Conservation (phyloP, 345 rosid genomes). For the Atalantia buxifolia region DNA sequence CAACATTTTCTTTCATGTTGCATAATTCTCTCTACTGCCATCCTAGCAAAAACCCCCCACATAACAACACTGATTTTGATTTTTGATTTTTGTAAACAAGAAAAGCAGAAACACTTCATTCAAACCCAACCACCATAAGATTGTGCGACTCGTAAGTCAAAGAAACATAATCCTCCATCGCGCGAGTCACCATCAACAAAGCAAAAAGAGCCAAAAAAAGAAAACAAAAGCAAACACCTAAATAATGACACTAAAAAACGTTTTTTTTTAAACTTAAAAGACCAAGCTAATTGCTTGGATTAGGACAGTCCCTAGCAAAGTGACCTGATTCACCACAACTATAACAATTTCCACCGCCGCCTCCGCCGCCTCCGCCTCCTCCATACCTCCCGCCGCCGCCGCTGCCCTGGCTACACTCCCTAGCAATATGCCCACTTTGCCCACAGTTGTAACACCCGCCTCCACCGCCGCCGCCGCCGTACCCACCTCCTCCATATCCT, state of each 20-base stretch:
- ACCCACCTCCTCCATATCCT: conserved; percentile 12
- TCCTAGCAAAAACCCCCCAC: conserved; percentile 17
- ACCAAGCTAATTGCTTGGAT: conserved; percentile 41
- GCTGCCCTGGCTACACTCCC: conserved; percentile 47
- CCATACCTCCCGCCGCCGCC: conserved; percentile 30
- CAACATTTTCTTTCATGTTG: neutral
- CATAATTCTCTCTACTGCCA: conserved; percentile 21
- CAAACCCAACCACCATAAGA: neutral
- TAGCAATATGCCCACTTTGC: conserved; percentile 47
- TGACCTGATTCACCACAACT: conserved; percentile 85
- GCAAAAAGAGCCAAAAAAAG: neutral
- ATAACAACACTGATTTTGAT: conserved; percentile 14
- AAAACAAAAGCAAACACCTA: neutral
- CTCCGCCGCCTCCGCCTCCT: conserved; percentile 20
- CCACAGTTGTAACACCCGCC: conserved; percentile 45
- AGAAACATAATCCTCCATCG: neutral
- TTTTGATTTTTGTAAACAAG: neutral
- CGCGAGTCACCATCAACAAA: neutral
- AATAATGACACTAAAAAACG: neutral
- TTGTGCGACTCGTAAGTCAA: neutral
- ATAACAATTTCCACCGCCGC: conserved; percentile 52
- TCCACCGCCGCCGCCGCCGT: conserved; percentile 28
- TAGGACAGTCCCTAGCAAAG: conserved; percentile 82
- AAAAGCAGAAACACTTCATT: neutral
- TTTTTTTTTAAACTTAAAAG: neutral